Conservation (phyloP, 169 alveolate genomes). For the Babesia gibsoni region DNA sequence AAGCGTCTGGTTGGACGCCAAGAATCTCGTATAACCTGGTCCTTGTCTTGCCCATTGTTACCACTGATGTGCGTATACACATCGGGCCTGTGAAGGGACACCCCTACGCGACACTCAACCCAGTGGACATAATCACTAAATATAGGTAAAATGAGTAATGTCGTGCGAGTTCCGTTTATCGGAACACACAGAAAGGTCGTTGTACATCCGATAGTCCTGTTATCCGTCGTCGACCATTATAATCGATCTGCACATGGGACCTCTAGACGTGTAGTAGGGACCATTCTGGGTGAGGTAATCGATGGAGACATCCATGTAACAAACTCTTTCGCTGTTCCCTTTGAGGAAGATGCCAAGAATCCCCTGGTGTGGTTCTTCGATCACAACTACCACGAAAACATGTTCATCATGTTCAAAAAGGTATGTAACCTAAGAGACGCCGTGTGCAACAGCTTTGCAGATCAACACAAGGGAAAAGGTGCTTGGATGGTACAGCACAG, state of each 20-base stretch:
- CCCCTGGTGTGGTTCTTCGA: slow-evolving; percentile 98
- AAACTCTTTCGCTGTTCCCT: slow-evolving; percentile 98
- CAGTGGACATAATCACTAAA: background rate
- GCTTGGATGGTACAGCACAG: slow-evolving; percentile 99
- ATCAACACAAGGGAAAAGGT: slow-evolving; percentile 91
- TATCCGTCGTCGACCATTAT: slow-evolving; percentile 99
- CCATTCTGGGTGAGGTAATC: slow-evolving; percentile 92
- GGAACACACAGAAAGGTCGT: slow-evolving; percentile 75
- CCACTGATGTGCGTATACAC: background rate
- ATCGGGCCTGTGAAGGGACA: background rate
- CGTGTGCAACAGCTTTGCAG: slow-evolving; percentile 13
- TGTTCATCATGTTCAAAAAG: slow-evolving; percentile 95
- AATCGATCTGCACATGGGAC: slow-evolving; percentile 95
- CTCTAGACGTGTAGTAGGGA: slow-evolving; percentile 98
- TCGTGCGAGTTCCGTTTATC: slow-evolving; percentile 47
- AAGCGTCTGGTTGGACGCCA: slow-evolving; percentile 73
- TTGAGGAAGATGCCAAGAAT: slow-evolving; percentile 98
- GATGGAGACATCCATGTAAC: slow-evolving; percentile 90
- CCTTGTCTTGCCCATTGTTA: background rate
- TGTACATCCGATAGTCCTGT: slow-evolving; percentile 94
- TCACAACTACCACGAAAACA: slow-evolving; percentile 94
- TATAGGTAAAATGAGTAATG: slow-evolving; percentile 44
- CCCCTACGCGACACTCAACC: background rate
- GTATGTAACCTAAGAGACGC: slow-evolving; percentile 43
- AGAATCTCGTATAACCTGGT: slow-evolving; percentile 71